Base-by-base conservation (phyloP, 495 filamentous ascomycete species). In the Niebla homalea region DNA sequence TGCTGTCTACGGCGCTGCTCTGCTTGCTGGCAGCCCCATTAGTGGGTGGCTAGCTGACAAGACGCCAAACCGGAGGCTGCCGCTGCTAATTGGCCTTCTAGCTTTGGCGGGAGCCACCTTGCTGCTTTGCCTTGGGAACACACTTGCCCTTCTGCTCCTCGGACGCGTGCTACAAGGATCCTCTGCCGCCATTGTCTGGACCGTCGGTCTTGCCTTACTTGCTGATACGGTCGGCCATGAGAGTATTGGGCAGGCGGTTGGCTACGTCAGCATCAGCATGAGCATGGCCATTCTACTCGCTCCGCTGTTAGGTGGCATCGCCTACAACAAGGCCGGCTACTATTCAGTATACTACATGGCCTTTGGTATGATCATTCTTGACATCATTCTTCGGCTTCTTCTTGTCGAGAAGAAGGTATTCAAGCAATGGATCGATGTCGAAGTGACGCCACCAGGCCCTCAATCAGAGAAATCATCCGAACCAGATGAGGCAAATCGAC, bases 361-460 rank as follows among this genome's bases (percentile, higher is more conserved):
- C 10, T 90, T 87, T 66, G 81, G 65, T 0, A 57, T 89, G 32
- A 76, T 90, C 37, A 72, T 59, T 1, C 40, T 89, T 25, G 87
- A 93, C 58, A 79, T 90, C 39, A 49, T 82, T 14, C 64, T 89
- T 1, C 76, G 85, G 5, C 60, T 89, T 19, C 50, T 78, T 2
- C 64, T 92, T 61, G 78, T 94, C 42, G 87, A 94, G 68, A 84
- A 82, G 67, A 87, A 84, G 56, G 67, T 84, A 48, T 84, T 85
- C n/a, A 63, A 56, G 10, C 73, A 71, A 57, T 93, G 85, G 80
- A 62, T 69, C 21, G 57, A 45, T n/a, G 44, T 45, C n/a, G 45
- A 32, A 21, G 2, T 23, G 36, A 22, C 15, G 10, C 23, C 11
- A 21, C 53, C 2, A 16, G 32, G 11, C 36, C 53, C 4, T 12